phyloP scores from a whole-genome alignment of 345 rosid species.

The Euphorbia pulcherrima region DNA sequence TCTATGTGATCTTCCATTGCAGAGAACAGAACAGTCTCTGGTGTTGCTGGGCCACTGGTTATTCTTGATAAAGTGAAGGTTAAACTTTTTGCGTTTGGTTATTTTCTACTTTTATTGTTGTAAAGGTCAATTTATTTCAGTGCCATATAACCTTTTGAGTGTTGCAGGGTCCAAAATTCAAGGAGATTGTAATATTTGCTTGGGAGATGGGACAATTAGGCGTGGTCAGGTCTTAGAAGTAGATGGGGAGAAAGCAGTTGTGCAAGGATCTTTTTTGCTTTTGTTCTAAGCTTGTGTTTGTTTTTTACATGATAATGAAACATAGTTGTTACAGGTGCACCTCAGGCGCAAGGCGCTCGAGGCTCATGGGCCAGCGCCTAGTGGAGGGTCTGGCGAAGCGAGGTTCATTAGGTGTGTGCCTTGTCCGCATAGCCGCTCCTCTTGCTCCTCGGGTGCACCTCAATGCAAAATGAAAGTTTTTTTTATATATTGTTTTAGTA shows the following conservation, averaged over 20 bases:
- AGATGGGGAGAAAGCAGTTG: slow-evolving; percentile 97
- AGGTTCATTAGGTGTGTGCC: too few relatives aligned
- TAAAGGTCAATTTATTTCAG: background rate
- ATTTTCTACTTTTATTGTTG: slow-evolving; percentile 1
- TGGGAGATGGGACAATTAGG: slow-evolving; percentile 88
- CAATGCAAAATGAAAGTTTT: too few relatives aligned
- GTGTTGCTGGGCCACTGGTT: slow-evolving; percentile 96
- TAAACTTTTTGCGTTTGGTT: background rate
- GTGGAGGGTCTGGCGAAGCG: too few relatives aligned
- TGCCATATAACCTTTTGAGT: background rate
- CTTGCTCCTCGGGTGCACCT: too few relatives aligned
- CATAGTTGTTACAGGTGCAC: too few relatives aligned
- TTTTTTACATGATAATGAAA: too few relatives aligned
- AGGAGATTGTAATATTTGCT: slow-evolving; percentile 91
- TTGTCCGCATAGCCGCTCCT: too few relatives aligned
- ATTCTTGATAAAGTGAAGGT: slow-evolving; percentile 97
- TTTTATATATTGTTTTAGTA: too few relatives aligned
- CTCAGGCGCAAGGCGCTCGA: too few relatives aligned
- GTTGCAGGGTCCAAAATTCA: slow-evolving; percentile 85
- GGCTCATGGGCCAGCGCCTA: too few relatives aligned
- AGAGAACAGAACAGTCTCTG: slow-evolving; percentile 95
- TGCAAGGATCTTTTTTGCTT: slow-evolving; percentile 52
- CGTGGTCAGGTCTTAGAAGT: slow-evolving; percentile 98
- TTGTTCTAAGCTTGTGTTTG: background rate
- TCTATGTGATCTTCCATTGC: slow-evolving; percentile 11